A percentile compares a stretch with the other conserved stretches of the same genome.
Conservation (phyloP, 805 yeast genomes). For the Kluyveromyces aestuarii region DNA sequence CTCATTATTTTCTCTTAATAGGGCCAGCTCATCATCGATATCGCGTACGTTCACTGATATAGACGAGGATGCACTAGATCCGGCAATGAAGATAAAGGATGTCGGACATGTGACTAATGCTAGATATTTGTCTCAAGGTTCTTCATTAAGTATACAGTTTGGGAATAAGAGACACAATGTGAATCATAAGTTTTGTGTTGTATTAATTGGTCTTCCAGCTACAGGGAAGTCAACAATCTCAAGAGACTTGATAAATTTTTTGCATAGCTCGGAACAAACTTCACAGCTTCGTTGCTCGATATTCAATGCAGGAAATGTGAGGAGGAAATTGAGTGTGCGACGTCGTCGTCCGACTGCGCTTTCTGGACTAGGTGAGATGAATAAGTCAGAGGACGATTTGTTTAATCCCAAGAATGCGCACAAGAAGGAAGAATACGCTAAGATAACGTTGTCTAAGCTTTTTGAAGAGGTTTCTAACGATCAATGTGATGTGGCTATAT, state of each 20-base stretch:
- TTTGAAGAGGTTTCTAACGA: slow-evolving; percentile 35
- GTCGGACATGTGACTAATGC: not conserved
- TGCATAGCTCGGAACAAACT: slow-evolving; percentile 26
- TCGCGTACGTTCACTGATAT: slow-evolving; percentile 3
- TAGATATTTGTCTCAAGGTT: slow-evolving; percentile 1
- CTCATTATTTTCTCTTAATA: slow-evolving; percentile 20
- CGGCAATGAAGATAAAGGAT: not conserved
- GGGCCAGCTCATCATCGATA: slow-evolving; percentile 14
- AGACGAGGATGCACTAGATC: not conserved
- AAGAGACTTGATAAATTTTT: slow-evolving; percentile 50
- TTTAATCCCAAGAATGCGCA: slow-evolving; percentile 34
- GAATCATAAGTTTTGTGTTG: slow-evolving; percentile 45
- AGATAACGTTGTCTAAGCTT: slow-evolving; percentile 39
- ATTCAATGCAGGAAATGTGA: slow-evolving; percentile 67
- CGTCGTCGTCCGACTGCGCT: not conserved
- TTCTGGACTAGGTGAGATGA: slow-evolving; percentile 12
- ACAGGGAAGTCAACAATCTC: slow-evolving; percentile 69
- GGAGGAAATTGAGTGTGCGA: slow-evolving; percentile 44
- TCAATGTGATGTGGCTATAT: slow-evolving; percentile 44
- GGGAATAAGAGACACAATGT: slow-evolving; percentile 1
- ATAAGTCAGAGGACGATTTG: slow-evolving; percentile 31
- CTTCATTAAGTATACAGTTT: slow-evolving; percentile 1
- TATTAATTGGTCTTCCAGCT: slow-evolving; percentile 72
- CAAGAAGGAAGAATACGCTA: slow-evolving; percentile 44
- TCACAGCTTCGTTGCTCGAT: slow-evolving; percentile 32